Percentiles rank a stretch among this genome's conserved stretches.
Conservation (phyloP, 2,329 filamentous ascomycete genomes). For the Malbranchea cinnamomea region DNA sequence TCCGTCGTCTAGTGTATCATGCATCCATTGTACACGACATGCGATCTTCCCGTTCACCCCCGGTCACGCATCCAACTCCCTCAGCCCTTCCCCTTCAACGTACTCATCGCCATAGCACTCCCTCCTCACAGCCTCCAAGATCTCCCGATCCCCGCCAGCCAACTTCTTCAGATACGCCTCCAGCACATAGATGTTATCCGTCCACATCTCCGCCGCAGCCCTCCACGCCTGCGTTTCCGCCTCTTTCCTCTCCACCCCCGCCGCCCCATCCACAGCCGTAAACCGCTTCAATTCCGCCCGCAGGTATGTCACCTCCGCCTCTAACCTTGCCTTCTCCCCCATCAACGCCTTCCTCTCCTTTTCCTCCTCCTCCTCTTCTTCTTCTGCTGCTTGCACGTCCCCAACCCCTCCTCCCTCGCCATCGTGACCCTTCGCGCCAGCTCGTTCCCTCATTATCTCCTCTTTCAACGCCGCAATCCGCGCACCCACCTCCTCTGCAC, state of each 20-base stretch:
- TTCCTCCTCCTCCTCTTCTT: constrained; percentile 7
- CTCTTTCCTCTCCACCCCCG: constrained; percentile 18
- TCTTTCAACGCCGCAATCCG: constrained; percentile 10
- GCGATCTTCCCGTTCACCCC: too few species aligned
- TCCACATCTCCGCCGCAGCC: constrained; percentile 23
- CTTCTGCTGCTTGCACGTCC: constrained; percentile 5
- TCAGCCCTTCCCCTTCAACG: constrained; percentile 38
- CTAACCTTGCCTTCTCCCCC: constrained; percentile 5
- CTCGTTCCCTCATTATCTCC: constrained; percentile 8
- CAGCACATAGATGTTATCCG: constrained; percentile 30
- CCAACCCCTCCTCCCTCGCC: constrained; percentile 7
- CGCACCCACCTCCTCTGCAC: constrained; percentile 11
- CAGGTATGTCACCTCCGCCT: constrained; percentile 5
- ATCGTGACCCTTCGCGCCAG: constrained; percentile 5
- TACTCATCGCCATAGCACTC: constrained; percentile 40
- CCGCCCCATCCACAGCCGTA: constrained; percentile 6
- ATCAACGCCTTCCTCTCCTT: constrained; percentile 7
- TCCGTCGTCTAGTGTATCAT: too few species aligned
- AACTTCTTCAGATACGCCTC: constrained; percentile 26
- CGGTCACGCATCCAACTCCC: constrained; percentile 20
- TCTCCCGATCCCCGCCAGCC: constrained; percentile 29
- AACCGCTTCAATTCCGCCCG: constrained; percentile 17
- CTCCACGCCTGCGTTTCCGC: constrained; percentile 20
- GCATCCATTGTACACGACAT: too few species aligned
- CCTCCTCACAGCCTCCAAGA: constrained; percentile 28